These are phyloP conservation scores for Daphne laureola DNA, from an alignment of 441 rosid species.

Conservation along the genomic window DNA sequence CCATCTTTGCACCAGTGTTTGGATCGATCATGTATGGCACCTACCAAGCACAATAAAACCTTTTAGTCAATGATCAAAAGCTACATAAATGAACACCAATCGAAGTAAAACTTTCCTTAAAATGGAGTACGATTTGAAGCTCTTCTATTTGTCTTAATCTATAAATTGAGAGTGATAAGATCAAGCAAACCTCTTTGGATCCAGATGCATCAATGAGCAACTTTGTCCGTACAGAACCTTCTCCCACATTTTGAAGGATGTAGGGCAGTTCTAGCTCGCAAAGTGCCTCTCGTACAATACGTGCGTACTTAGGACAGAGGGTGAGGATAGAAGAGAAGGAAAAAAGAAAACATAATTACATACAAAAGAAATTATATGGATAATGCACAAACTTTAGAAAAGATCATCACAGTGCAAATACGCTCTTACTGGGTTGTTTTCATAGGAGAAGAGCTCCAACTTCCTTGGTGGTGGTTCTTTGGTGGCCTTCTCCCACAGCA, in stretches of 20 bases:
- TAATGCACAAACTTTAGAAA: neutral
- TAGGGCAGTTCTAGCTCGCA: constrained; percentile 84
- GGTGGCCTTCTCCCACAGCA: constrained; percentile 64
- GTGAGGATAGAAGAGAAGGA: neutral
- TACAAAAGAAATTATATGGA: neutral
- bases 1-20: constrained; percentile 53
- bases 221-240: constrained; percentile 42
- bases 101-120: neutral
- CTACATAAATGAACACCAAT: neutral
- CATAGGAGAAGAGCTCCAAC: constrained; percentile 73
- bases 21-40: constrained; percentile 75
- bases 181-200: constrained; percentile 46
- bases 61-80: neutral
- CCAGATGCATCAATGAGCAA: constrained; percentile 51
- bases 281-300: constrained; percentile 78
- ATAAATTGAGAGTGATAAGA: neutral
- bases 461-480: constrained; percentile 41
- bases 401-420: neutral
- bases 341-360: neutral
- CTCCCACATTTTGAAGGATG: constrained; percentile 66
- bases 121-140: neutral
- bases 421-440: constrained; percentile 55
- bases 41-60: constrained; percentile 26
- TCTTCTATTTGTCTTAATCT: neutral
- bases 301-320: constrained; percentile 41